Evolutionary conservation across 306 rosid genomes (phyloP), one percentile per base, ranked within the genome.

Genomic region (Fagus crenata): DNA sequence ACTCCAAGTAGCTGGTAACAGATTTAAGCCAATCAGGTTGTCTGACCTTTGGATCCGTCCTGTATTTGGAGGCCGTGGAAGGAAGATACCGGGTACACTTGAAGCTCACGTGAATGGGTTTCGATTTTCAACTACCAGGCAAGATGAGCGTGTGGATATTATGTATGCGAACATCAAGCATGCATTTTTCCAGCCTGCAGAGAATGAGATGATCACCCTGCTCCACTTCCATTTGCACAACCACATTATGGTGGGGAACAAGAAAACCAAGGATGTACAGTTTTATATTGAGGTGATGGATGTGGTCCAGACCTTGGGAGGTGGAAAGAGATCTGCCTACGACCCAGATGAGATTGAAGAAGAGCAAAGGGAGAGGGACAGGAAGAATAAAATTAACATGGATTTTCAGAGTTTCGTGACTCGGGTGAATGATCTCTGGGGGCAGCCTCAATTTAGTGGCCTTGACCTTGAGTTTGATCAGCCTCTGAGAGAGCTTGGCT

Each of bases 301-400:
- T 75, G 87, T 84, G 77, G 98, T 92, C 67, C 98, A 94, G 87
- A 90, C 90, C 13, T 81, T 92, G 56, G 96, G 98, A 61, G 93
- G 95, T 75, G 91, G 94, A 56, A 92, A 82, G 86, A 86, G 98
- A 75, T 94, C 98, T 58, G 90, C 96, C 37, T 92, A 94, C 78
- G 98, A 94, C 68, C 98, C 98, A 15, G 96, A 94, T 63, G 98
- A 94, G 89, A 93, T 94, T 58, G 98, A 94, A 86, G 97, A 94
- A 82, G 98, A 94, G 83, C 95, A 94, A 59, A 75, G 98, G 22
- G 98, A 94, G 80, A 89, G 97, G 78, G 91, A 89, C 1, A 84
- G 98, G 82, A 94, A 94, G 88, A 94, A 94, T 68, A 90, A 91
- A 81, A 88, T 94, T 83, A 94, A 94, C 83, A 90, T 81, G 78